A percentile compares a stretch with the other conserved stretches of the same genome.
Evolutionary conservation across 2,329 filamentous ascomycete species (phyloP).

Genomic region (Apiospora phragmitis): DNA sequence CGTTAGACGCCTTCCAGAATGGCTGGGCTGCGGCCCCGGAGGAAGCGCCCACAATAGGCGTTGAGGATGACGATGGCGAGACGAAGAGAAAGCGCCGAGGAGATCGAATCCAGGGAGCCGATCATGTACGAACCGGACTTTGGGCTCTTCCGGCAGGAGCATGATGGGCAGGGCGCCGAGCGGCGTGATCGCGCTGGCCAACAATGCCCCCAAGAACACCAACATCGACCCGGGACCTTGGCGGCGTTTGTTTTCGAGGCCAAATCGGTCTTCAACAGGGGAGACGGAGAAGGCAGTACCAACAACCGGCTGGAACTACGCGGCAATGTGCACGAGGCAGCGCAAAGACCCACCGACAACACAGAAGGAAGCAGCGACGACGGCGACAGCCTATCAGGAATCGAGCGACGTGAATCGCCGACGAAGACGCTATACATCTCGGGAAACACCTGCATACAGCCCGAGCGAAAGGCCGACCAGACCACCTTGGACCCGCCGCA

Average conservation of each 20-base stretch:
- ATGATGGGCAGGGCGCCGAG: conserved; percentile 62
- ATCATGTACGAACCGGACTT: conserved; percentile 62
- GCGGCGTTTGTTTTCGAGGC: conserved; percentile 66
- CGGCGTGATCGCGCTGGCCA: conserved; percentile 53
- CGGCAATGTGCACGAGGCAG: not conserved
- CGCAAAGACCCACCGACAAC: conserved; percentile 16
- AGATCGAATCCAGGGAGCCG: conserved; percentile 20
- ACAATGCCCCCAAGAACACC: conserved; percentile 62
- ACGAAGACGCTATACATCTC: conserved; percentile 71
- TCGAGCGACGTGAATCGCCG: conserved; percentile 28
- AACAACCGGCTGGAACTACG: not conserved
- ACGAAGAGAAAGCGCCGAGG: not conserved
- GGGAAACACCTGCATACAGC: conserved; percentile 83
- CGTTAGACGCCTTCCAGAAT: conserved; percentile 18
- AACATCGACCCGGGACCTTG: conserved; percentile 62
- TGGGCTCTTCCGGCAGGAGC: conserved; percentile 56
- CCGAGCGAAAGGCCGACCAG: conserved; percentile 50
- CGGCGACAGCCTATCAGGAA: conserved; percentile 17
- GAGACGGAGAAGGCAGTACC: conserved; percentile 22
- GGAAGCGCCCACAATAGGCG: conserved; percentile 21
- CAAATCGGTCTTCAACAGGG: conserved; percentile 48
- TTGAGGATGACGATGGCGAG: not conserved
- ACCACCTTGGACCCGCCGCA: conserved; percentile 61
- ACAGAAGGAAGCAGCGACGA: conserved; percentile 21
- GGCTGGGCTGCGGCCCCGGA: conserved; percentile 21